These are phyloP conservation scores for Agaricus sinodeliciosus DNA, from an alignment of 768 basidiomycete species.

Conservation along the genomic window DNA sequence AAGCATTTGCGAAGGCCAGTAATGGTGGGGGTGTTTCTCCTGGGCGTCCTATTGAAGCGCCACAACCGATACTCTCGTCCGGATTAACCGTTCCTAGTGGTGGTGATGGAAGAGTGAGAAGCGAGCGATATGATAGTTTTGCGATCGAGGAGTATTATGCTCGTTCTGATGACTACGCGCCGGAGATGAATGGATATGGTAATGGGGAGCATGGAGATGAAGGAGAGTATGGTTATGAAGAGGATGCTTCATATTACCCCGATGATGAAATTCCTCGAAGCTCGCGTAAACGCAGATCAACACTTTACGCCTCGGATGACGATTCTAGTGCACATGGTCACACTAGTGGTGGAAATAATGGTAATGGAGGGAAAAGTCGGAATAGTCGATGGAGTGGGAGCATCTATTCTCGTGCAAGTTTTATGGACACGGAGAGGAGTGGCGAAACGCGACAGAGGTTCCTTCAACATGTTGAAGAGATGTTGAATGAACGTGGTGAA, in stretches of 20 bases:
- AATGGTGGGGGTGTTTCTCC: background rate
- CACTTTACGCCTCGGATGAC: constrained; percentile 2
- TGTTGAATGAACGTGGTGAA: constrained; percentile 33
- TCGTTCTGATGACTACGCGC: background rate
- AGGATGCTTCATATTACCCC: constrained; percentile 8
- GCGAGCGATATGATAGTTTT: constrained; percentile 5
- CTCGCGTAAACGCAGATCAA: background rate
- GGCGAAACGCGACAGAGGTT: constrained; percentile 42
- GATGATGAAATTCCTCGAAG: background rate
- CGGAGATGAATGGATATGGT: background rate
- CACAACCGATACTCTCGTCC: background rate
- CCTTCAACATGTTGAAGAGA: constrained; percentile 43
- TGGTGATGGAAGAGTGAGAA: background rate
- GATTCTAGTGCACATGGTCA: constrained; percentile 5
- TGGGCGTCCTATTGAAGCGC: too few species aligned
- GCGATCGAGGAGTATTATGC: constrained; percentile 11
- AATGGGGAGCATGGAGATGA: background rate
- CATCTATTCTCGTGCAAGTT: constrained; percentile 44
- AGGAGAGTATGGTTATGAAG: background rate
- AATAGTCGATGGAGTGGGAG: constrained; percentile 37
- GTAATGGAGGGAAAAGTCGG: constrained; percentile 11
- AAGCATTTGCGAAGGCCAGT: background rate
- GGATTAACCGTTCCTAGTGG: background rate
- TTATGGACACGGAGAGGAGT: constrained; percentile 49
- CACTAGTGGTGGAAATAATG: background rate